Evolutionary conservation across 1,284 basidiomycete species (phyloP), one percentile per base, ranked within the genome.

Genomic region (Heterobasidion parviporum): DNA sequence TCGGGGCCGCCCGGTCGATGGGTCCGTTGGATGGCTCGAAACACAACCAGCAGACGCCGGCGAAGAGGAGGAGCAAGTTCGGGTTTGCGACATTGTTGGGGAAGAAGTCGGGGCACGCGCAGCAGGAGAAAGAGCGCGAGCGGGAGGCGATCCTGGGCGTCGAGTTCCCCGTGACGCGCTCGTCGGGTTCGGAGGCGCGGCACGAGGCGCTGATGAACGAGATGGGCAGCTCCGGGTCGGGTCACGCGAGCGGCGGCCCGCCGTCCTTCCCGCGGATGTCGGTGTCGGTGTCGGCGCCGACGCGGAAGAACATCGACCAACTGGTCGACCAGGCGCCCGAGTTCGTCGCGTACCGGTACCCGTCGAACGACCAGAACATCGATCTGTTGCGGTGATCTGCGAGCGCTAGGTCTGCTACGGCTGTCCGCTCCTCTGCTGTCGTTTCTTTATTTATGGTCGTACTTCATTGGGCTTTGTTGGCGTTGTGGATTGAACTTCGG

Each of bases 341-440:
- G 33, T 91, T 92, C 64, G 83, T 91, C 58, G 87, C 89, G 3
- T 91, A 91, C 67, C 81, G 89, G 43, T 92, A 92, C 68, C 89
- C 89, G 8, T 89, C 87, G 12, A 80, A 77, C 59, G 83, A 87
- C 60, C 82, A 86, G 54, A 59, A 47, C 54, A 70, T 80, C 58
- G 82, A 84, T 65, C 71, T 86, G 49, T 61, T 85, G 57, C 78
- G 78, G 65, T 85, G 65, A 33, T 50, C 67, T 44, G 38, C 38
- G 38, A 41, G 10, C n/a, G 12, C 12, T 12, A 6, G 38, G 10
- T 41, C 12, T n/a, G 38, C 38, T 8, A 41, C 38, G 26, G 26
- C 26, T 26, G 26, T 26, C 26, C 6, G 10, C 38, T 12, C 38
- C n/a, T 41, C n/a, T 10, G 38, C 38, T 41, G 12, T 41, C 12